Percentiles rank a stretch among this genome's conserved stretches.
phyloP scores from a whole-genome alignment of 139 green algal genomes.

The Pseudopediastrum boryanum region DNA sequence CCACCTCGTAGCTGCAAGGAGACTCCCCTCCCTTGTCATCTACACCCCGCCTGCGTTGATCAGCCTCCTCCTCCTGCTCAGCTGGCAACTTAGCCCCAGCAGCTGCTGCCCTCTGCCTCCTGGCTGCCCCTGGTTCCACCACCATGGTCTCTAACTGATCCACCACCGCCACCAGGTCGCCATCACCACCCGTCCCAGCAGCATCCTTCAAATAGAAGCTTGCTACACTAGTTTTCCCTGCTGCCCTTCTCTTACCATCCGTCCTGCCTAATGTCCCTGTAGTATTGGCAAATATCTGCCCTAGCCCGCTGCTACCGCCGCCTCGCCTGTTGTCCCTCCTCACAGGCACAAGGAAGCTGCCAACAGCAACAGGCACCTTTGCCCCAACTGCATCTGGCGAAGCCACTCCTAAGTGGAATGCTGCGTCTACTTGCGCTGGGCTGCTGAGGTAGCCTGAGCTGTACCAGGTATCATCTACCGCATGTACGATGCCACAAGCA shows the following conservation, averaged over 20 bases:
- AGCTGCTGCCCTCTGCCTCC: constrained; percentile 1
- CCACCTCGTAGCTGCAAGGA: constrained; percentile 44
- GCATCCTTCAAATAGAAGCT: neutral
- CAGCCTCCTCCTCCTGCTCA: neutral
- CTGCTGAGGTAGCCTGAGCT: constrained; percentile 36
- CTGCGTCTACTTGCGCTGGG: constrained; percentile 44
- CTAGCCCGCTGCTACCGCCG: too few relatives aligned
- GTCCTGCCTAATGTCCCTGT: too few relatives aligned
- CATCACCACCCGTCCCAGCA: neutral
- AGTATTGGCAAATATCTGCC: too few relatives aligned
- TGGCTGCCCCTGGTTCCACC: neutral
- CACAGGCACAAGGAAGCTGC: constrained; percentile 30
- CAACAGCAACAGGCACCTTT: constrained; percentile 57
- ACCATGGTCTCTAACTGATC: constrained; percentile 42
- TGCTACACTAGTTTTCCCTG: neutral
- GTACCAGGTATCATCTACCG: constrained; percentile 9
- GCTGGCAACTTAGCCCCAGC: constrained; percentile 4
- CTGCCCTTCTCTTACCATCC: too few relatives aligned
- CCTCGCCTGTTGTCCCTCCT: too few relatives aligned
- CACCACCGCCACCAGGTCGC: constrained; percentile 23
- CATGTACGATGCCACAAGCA: neutral
- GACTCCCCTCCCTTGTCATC: constrained; percentile 28
- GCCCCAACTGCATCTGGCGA: constrained; percentile 31
- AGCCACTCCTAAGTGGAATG: constrained; percentile 60
- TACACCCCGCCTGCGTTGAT: too few relatives aligned